A percentile compares a stretch with the other conserved stretches of the same genome.
Evolutionary conservation across 1,139 yeast genomes (phyloP).

Genomic region (Trichomonascaceae sp.): DNA sequence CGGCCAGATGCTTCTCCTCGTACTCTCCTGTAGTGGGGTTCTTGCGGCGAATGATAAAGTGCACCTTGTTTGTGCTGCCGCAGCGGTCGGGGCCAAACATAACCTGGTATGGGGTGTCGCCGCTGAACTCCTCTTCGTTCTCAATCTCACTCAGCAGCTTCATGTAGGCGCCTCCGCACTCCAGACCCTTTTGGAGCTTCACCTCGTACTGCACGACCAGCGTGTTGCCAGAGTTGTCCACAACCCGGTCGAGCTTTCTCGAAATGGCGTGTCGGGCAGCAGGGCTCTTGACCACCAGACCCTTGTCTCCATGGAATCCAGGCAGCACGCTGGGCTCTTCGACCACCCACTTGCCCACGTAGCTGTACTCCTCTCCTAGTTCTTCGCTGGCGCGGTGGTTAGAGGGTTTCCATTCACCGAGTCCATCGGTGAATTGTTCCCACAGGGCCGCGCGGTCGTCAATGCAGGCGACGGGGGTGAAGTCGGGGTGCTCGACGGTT

Average conservation of each 20-base stretch:
- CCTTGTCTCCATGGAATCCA: constrained; percentile 52
- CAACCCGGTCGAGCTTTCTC: constrained; percentile 38
- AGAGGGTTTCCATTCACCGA: constrained; percentile 48
- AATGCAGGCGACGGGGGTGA: constrained; percentile 6
- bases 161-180: constrained; percentile 83
- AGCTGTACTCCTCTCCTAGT: constrained; percentile 35
- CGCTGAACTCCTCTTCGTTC: constrained; percentile 36
- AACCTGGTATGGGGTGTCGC: constrained; percentile 61
- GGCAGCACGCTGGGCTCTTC: constrained; percentile 45
- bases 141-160: constrained; percentile 50
- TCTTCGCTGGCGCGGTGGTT: constrained; percentile 34
- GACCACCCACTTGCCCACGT: constrained; percentile 62
- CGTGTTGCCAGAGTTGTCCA: constrained; percentile 46
- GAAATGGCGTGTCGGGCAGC: constrained; percentile 78
- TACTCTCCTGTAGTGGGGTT: constrained; percentile 41
- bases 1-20: constrained; percentile 57
- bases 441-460: constrained; percentile 7
- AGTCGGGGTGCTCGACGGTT: constrained; percentile 6
- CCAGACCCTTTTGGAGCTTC: constrained; percentile 60
- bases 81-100: constrained; percentile 96
- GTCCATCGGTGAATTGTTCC: constrained; percentile 51
- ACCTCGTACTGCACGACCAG: constrained; percentile 83
- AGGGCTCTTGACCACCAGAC: constrained; percentile 58
- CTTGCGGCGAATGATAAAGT: constrained; percentile 52
- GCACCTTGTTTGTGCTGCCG: constrained; percentile 67